These are phyloP conservation scores for Saturnispora halmiae DNA, from an alignment of 805 yeast species.

Conservation along the genomic window DNA sequence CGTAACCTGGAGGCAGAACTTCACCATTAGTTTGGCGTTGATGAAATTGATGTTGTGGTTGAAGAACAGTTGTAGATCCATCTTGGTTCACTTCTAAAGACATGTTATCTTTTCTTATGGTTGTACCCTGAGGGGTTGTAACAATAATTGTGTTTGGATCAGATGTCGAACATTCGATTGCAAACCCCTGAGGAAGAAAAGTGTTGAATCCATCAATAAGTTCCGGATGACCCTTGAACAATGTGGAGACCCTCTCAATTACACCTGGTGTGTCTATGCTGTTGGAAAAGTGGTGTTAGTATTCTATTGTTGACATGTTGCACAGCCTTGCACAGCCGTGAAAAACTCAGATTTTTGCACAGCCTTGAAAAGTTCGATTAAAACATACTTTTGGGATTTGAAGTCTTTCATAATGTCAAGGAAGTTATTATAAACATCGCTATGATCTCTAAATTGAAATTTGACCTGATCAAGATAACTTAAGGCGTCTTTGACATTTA, in stretches of 20 bases:
- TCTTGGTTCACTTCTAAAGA: slow-evolving; percentile 2
- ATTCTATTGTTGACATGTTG: neutral
- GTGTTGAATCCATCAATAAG: slow-evolving; percentile 97
- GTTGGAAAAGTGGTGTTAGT: slow-evolving; percentile 18
- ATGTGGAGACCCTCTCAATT: slow-evolving; percentile 83
- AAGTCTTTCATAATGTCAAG: slow-evolving; percentile 98
- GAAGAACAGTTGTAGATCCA: slow-evolving; percentile 8
- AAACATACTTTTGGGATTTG: slow-evolving; percentile 71
- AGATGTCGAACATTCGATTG: slow-evolving; percentile 86
- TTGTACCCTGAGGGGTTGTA: slow-evolving; percentile 90
- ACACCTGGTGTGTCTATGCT: slow-evolving; percentile 97
- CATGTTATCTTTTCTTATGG: slow-evolving; percentile 54
- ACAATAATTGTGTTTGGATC: slow-evolving; percentile 91
- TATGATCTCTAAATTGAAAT: slow-evolving; percentile 81
- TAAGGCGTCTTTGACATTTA: slow-evolving; percentile 93
- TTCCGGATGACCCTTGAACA: slow-evolving; percentile 88
- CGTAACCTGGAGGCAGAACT: slow-evolving; percentile 1
- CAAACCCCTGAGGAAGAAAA: slow-evolving; percentile 92
- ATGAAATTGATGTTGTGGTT: slow-evolving; percentile 17
- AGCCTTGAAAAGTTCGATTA: neutral
- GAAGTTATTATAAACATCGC: slow-evolving; percentile 93
- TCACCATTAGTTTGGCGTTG: neutral
- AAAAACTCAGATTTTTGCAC: neutral
- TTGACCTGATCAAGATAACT: slow-evolving; percentile 94
- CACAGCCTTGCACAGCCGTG: slow-evolving; percentile 7